phyloP scores from a whole-genome alignment of 257 asterid species.

The Solanum rostratum region DNA sequence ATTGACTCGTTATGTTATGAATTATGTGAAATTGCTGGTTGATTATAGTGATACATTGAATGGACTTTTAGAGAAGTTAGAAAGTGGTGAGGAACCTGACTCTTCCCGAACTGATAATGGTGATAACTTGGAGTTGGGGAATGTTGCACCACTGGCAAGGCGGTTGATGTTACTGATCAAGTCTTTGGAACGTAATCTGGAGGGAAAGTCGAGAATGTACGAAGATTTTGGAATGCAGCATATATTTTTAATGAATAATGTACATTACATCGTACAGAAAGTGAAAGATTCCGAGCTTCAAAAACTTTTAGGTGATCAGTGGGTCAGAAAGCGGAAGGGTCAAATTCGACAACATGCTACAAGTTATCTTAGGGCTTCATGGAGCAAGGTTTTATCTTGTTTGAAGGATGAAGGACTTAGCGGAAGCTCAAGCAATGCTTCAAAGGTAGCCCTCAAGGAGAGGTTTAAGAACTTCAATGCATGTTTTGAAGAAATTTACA shows the following conservation, averaged over 20 bases:
- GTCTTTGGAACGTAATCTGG: conserved; percentile 76
- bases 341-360: conserved; percentile 75
- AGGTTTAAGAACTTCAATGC: conserved; percentile 86
- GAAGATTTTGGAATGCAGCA: conserved; percentile 76
- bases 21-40: conserved; percentile 74
- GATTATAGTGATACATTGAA: conserved; percentile 75
- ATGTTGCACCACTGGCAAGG: conserved; percentile 37
- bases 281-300: conserved; percentile 83
- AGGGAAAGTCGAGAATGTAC: conserved; percentile 75
- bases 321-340: conserved; percentile 77
- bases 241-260: conserved; percentile 86
- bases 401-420: conserved; percentile 89
- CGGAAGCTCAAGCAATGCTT: conserved; percentile 65
- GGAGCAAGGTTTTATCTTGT: conserved; percentile 72
- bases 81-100: conserved; percentile 17
- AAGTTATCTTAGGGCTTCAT: conserved; percentile 79
- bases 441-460: conserved; percentile 77
- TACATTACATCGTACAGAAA: conserved; percentile 82
- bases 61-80: conserved; percentile 39
- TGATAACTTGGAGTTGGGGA: conserved; percentile 36
- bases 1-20: conserved; percentile 87
- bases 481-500: conserved; percentile 79
- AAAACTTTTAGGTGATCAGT: conserved; percentile 74
- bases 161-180: conserved; percentile 52
- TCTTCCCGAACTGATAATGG: conserved; percentile 10